phyloP scores from a whole-genome alignment of 176 grass and related monocot genomes.

The Secale cereale region DNA sequence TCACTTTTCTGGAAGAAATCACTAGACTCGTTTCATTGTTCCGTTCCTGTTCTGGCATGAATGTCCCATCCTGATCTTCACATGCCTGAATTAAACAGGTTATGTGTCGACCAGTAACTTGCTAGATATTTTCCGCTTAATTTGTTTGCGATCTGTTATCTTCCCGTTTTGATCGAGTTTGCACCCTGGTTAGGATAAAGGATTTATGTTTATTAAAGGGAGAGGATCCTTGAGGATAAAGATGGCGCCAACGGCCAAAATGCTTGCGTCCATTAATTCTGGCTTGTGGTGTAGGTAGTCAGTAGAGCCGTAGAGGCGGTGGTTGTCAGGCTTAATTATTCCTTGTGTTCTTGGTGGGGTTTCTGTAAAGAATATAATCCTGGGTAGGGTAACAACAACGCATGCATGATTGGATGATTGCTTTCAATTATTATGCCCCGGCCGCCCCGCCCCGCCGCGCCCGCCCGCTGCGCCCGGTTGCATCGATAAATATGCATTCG shows the following conservation, averaged over 20 bases:
- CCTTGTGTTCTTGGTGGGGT: conserved; percentile 41
- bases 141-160: neutral
- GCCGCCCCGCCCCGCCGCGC: too few relatives aligned
- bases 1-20: neutral
- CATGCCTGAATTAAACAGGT: neutral
- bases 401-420: neutral
- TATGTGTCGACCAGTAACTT: neutral
- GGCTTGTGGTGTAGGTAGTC: neutral
- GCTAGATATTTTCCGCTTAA: neutral
- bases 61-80: neutral
- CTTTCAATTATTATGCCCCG: neutral
- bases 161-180: neutral
- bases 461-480: too few relatives aligned
- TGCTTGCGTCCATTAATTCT: conserved; percentile 2
- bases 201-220: conserved; percentile 5
- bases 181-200: conserved; percentile 10
- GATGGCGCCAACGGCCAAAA: conserved; percentile 15
- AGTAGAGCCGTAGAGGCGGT: conserved; percentile 29
- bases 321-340: conserved; percentile 36
- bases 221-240: conserved; percentile 36
- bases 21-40: neutral
- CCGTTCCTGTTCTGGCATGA: neutral
- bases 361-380: conserved; percentile 15
- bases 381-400: neutral
- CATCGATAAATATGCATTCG: too few relatives aligned